These are phyloP conservation scores for Saccharomycopsis selenospora DNA, from an alignment of 805 yeast species.

Conservation along the genomic window DNA sequence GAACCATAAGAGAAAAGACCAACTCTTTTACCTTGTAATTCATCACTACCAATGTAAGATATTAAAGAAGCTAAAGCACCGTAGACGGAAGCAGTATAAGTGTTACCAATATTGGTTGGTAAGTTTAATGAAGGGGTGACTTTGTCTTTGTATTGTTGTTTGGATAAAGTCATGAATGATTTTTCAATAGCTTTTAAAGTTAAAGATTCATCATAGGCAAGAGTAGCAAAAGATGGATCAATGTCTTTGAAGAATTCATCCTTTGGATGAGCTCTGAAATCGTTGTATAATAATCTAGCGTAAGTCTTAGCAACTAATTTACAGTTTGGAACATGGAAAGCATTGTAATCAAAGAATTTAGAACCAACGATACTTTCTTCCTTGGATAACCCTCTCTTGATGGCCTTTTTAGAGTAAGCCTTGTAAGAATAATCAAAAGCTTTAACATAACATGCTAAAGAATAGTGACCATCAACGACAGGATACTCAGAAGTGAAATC, in stretches of 20 bases:
- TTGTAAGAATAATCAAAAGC: conserved; percentile 86
- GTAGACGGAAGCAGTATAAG: conserved; percentile 93
- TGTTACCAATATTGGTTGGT: conserved; percentile 96
- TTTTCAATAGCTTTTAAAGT: conserved; percentile 79
- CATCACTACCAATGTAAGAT: conserved; percentile 64
- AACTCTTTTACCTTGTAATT: conserved; percentile 74
- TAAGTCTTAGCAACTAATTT: conserved; percentile 88
- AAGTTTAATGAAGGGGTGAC: conserved; percentile 76
- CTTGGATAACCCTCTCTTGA: conserved; percentile 37
- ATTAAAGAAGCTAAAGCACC: conserved; percentile 79
- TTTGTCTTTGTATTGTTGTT: conserved; percentile 57
- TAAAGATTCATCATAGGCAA: conserved; percentile 71
- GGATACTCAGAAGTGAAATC: conserved; percentile 96
- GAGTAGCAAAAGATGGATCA: conserved; percentile 31
- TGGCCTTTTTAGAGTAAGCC: conserved; percentile 71
- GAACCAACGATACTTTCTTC: conserved; percentile 52
- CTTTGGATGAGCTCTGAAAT: conserved; percentile 65
- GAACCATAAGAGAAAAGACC: conserved; percentile 97
- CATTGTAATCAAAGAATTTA: conserved; percentile 79
- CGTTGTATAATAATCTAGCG: conserved; percentile 87
- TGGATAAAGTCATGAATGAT: conserved; percentile 69
- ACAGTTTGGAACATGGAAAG: conserved; percentile 98
- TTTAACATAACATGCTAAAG: conserved; percentile 86
- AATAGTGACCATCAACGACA: conserved; percentile 94
- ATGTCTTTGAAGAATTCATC: conserved; percentile 49